Base-by-base conservation (phyloP, 2,329 filamentous ascomycete genomes). In the Dactylellina sp. region DNA sequence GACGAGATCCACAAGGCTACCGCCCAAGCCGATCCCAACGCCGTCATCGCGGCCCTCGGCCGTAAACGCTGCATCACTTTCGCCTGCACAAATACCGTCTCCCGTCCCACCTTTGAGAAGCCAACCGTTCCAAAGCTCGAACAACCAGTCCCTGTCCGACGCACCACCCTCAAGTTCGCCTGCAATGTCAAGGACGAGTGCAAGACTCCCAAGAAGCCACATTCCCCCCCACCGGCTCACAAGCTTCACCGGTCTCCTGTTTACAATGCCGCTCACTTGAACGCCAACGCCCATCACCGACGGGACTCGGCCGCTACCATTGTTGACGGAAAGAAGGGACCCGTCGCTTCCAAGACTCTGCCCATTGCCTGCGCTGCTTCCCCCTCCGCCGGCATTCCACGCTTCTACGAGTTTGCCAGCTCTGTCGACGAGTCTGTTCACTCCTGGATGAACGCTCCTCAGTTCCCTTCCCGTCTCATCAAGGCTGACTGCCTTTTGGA, bases 1-100 rank as follows among this genome's bases (percentile, higher is more conserved):
- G 70, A 76, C 20, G 78, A 80, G 53, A 76, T 80, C 56, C 76
- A 71, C 64, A 77, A 71, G 25, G 76, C 68, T 47, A 37, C 59
- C 32, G 46, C 55, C n/a, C 61, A 66, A 28, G 12, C 70, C 16
- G 79, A 78, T 39, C 85, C 84, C 64, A 87, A 90, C 78, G 83
- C 86, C 12, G 83, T 84, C 35, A 83, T 90, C 0, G 88, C 89
- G 79, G 86, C 85, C 9, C 82, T 89, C 57, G 89, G 88, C 53
- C 90, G 91, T 79, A 97, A 93, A 83, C 88, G 93, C 72, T 94
- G 91, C 81, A 97, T 98, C 77, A 94, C 91, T 71, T 98, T 98
- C 81, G 93, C 92, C 35, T 98, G 94, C 80, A 89, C 87, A 37
- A 86, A 86, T 12, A 35, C 60, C 14, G 39, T 91, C 89, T 6